A percentile compares a stretch with the other conserved stretches of the same genome.
phyloP scores from a whole-genome alignment of 352 stramenopile genomes.

The Thraustochytrium sp. region DNA sequence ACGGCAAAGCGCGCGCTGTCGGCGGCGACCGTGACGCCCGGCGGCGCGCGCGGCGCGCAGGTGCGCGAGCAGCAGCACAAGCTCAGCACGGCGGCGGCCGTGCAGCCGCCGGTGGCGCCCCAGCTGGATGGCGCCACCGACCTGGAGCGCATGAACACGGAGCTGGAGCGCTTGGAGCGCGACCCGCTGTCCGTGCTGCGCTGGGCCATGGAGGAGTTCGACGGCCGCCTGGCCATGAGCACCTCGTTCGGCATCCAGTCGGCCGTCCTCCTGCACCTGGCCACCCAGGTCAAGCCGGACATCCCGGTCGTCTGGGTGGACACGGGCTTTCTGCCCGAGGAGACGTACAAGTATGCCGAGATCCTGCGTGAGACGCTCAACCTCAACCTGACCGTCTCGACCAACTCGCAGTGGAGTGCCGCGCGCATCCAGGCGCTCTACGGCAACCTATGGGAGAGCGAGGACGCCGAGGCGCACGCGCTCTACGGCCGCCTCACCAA shows the following conservation, averaged over 20 bases:
- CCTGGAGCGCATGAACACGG: conserved; percentile 36
- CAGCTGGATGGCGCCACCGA: background rate
- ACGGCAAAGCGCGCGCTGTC: no score
- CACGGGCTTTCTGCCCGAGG: conserved; percentile 68
- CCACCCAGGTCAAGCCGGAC: conserved; percentile 54
- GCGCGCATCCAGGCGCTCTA: conserved; percentile 74
- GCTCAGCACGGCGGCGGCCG: no score
- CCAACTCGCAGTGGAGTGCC: conserved; percentile 56
- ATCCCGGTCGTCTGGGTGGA: conserved; percentile 73
- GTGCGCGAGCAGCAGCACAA: no score
- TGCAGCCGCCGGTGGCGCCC: background rate
- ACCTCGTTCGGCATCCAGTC: conserved; percentile 77
- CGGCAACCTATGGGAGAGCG: conserved; percentile 68
- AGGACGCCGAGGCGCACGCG: conserved; percentile 64
- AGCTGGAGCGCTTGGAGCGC: background rate
- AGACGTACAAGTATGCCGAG: conserved; percentile 73
- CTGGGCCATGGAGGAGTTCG: conserved; percentile 67
- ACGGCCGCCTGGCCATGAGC: conserved; percentile 61
- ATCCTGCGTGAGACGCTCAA: conserved; percentile 61
- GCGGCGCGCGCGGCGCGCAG: no score
- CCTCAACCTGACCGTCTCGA: conserved; percentile 61
- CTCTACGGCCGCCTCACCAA: conserved; percentile 73
- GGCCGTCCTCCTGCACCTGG: conserved; percentile 71
- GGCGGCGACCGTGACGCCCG: no score
- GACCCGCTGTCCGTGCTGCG: conserved; percentile 60